Conservation (phyloP, 768 basidiomycete genomes). For the Lactarius hengduanensis region DNA sequence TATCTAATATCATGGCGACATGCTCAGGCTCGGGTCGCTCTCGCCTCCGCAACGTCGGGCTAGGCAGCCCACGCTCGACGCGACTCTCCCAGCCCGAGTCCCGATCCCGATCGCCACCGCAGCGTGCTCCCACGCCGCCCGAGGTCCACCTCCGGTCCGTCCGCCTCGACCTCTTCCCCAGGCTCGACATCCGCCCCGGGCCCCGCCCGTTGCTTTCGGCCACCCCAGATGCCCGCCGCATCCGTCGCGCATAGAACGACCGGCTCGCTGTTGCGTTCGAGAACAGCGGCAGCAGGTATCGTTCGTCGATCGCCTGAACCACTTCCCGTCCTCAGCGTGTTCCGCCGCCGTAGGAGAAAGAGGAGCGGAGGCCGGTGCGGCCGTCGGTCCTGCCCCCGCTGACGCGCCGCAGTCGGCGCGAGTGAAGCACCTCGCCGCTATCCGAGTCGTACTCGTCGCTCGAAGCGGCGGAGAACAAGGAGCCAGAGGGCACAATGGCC, state of each 20-base stretch:
- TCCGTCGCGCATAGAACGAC: conserved; percentile 78
- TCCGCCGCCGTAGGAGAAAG: conserved; percentile 15
- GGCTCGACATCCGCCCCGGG: not conserved
- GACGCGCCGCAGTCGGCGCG: conserved; percentile 47
- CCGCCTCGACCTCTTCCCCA: conserved; percentile 25
- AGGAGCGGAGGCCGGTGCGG: conserved; percentile 9
- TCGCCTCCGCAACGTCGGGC: conserved; percentile 29
- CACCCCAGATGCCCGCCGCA: conserved; percentile 47
- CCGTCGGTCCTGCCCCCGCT: not conserved
- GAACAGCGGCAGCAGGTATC: conserved; percentile 90
- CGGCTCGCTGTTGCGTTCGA: conserved; percentile 91
- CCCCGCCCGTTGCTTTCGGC: not conserved
- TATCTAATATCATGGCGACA: conserved; percentile 14
- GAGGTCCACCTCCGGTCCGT: conserved; percentile 34
- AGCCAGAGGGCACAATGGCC: conserved; percentile 29
- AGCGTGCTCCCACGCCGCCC: conserved; percentile 39
- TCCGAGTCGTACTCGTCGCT: conserved; percentile 80
- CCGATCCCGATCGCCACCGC: conserved; percentile 33
- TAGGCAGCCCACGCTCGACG: conserved; percentile 20
- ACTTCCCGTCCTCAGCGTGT: conserved; percentile 52
- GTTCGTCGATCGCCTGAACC: conserved; percentile 96
- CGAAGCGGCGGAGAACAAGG: conserved; percentile 66
- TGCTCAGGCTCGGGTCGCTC: conserved; percentile 20
- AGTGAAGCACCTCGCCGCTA: conserved; percentile 70
- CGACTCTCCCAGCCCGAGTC: conserved; percentile 32